Percentiles rank a stretch among this genome's conserved stretches.
phyloP scores from a whole-genome alignment of 768 basidiomycete genomes.

The Lentinula detonsa region DNA sequence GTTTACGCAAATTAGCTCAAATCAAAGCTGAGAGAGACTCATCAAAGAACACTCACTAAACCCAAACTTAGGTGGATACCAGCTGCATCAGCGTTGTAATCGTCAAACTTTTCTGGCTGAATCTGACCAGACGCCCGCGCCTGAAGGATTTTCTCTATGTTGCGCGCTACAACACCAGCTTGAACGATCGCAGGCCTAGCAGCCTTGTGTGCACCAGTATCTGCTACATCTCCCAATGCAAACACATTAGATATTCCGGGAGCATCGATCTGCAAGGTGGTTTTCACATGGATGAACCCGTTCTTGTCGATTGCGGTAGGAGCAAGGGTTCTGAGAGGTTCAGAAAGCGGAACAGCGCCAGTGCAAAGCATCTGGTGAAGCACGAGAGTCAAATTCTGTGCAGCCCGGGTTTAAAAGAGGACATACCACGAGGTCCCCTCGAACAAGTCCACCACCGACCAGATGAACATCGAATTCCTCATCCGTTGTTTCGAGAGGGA shows the following conservation, averaged over 20 bases:
- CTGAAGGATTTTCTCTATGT: slow-evolving; percentile 7
- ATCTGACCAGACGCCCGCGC: background rate
- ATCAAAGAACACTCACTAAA: slow-evolving; percentile 1
- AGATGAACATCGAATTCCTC: slow-evolving; percentile 24
- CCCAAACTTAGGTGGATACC: slow-evolving; percentile 11
- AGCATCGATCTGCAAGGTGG: slow-evolving; percentile 12
- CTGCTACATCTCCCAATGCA: slow-evolving; percentile 9
- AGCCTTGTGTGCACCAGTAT: slow-evolving; percentile 12
- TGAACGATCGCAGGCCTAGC: slow-evolving; percentile 7
- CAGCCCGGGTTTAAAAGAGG: background rate
- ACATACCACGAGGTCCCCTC: slow-evolving; percentile 35
- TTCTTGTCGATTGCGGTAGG: slow-evolving; percentile 9
- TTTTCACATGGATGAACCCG: slow-evolving; percentile 10
- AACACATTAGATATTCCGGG: slow-evolving; percentile 8
- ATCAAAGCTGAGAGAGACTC: background rate
- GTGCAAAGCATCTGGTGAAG: slow-evolving; percentile 9
- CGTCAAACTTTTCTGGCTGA: background rate
- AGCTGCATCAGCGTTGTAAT: slow-evolving; percentile 1
- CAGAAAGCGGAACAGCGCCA: slow-evolving; percentile 9
- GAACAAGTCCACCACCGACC: slow-evolving; percentile 29
- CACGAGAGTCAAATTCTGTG: background rate
- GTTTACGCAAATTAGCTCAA: background rate
- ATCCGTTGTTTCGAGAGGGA: slow-evolving; percentile 19
- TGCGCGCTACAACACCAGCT: slow-evolving; percentile 4
- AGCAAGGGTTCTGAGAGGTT: slow-evolving; percentile 9